phyloP scores from a whole-genome alignment of 1,139 yeast genomes.

The Zygosaccharomyces sapae region DNA sequence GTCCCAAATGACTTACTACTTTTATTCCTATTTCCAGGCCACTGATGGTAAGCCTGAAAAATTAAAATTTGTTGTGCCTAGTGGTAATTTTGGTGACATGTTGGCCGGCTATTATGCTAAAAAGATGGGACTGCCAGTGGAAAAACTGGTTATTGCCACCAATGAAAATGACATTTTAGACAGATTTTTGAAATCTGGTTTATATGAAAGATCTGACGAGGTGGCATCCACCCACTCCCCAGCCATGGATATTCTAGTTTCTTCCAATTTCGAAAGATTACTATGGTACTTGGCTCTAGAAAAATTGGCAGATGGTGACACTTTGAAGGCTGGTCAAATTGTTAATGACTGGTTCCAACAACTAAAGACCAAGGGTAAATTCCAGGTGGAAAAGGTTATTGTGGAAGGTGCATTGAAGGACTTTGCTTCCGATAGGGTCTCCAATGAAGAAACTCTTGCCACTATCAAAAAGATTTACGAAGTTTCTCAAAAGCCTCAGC shows the following conservation, averaged over 20 bases:
- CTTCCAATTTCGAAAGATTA: slow-evolving; percentile 93
- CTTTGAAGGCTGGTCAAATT: slow-evolving; percentile 68
- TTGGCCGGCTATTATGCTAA: slow-evolving; percentile 94
- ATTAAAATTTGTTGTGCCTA: slow-evolving; percentile 87
- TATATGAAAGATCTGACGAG: slow-evolving; percentile 67
- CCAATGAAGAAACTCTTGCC: slow-evolving; percentile 66
- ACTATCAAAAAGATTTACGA: slow-evolving; percentile 71
- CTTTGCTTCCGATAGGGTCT: slow-evolving; percentile 76
- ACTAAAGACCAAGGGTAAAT: slow-evolving; percentile 71
- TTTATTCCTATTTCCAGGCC: slow-evolving; percentile 82
- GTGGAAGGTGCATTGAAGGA: slow-evolving; percentile 61
- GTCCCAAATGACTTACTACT: slow-evolving; percentile 96
- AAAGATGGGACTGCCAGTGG: slow-evolving; percentile 91
- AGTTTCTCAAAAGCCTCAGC: slow-evolving; percentile 47
- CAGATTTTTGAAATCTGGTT: slow-evolving; percentile 83
- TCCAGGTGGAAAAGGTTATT: slow-evolving; percentile 63
- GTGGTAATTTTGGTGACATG: slow-evolving; percentile 97
- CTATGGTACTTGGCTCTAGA: slow-evolving; percentile 90
- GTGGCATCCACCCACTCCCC: slow-evolving; percentile 93
- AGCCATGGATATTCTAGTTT: slow-evolving; percentile 96
- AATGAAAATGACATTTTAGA: slow-evolving; percentile 92
- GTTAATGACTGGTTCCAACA: slow-evolving; percentile 74
- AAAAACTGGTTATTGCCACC: slow-evolving; percentile 85
- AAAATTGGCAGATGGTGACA: slow-evolving; percentile 51
- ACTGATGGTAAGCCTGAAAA: slow-evolving; percentile 45